A percentile compares a stretch with the other conserved stretches of the same genome.
These are phyloP conservation scores for Aspergillus luchuensis DNA, from an alignment of 2,329 filamentous ascomycete species.

Conservation along the genomic window DNA sequence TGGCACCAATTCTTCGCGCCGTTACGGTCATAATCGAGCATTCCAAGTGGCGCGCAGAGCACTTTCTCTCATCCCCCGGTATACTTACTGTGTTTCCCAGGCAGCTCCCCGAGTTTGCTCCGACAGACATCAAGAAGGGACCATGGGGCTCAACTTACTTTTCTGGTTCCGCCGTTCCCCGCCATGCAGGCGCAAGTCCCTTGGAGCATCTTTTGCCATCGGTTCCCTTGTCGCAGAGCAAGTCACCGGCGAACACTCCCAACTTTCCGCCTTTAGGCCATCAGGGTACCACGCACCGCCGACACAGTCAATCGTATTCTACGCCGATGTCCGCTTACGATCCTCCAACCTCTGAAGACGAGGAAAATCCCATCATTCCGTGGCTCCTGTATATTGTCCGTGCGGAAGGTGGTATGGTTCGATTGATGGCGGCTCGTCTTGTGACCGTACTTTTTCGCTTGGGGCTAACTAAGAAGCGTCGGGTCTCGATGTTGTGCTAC, in stretches of 20 bases:
- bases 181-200: conserved; percentile 53
- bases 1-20: conserved; percentile 74
- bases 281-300: conserved; percentile 37
- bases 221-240: conserved; percentile 40
- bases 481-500: conserved; percentile 66
- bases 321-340: conserved; percentile 38
- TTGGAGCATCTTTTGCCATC: conserved; percentile 68
- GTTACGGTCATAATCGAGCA: conserved; percentile 74
- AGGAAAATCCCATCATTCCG: conserved; percentile 70
- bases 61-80: conserved; percentile 68
- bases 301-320: conserved; percentile 39
- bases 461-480: conserved; percentile 64
- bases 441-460: conserved; percentile 70
- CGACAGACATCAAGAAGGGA: conserved; percentile 51
- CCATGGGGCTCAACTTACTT: conserved; percentile 58
- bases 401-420: conserved; percentile 58
- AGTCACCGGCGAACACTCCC: conserved; percentile 34
- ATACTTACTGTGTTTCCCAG: conserved; percentile 70
- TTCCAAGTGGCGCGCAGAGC: conserved; percentile 75
- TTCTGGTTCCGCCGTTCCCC: conserved; percentile 53
- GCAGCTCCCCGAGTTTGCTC: conserved; percentile 53
- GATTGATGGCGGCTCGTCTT: conserved; percentile 69
- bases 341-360: conserved; percentile 56
- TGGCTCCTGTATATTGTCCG: conserved; percentile 71
- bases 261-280: conserved; percentile 59